Evolutionary conservation across 2,329 filamentous ascomycete genomes (phyloP).

Genomic region (Apiospora saccharicola): DNA sequence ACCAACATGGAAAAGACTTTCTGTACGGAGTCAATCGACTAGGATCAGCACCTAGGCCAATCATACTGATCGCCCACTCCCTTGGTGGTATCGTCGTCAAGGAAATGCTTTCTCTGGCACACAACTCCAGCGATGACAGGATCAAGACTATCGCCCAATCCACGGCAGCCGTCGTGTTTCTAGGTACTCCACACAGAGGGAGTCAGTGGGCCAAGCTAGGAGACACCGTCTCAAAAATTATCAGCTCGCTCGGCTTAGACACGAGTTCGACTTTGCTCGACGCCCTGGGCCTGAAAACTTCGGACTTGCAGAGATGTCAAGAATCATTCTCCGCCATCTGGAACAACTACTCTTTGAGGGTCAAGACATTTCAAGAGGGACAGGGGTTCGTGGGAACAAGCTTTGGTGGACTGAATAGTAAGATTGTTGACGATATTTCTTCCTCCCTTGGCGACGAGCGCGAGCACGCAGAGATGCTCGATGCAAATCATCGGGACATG

Average conservation of each 20-base stretch:
- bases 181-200: constrained; percentile 32
- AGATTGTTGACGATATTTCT: too few species aligned
- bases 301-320: constrained; percentile 32
- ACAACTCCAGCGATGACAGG: neutral
- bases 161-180: constrained; percentile 29
- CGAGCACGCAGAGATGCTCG: too few species aligned
- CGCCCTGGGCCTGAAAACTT: constrained; percentile 8
- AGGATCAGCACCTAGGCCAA: neutral
- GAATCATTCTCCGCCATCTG: too few species aligned
- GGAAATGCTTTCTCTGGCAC: constrained; percentile 1
- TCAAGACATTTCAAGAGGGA: too few species aligned
- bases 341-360: too few species aligned
- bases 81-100: neutral
- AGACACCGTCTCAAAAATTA: constrained; percentile 10
- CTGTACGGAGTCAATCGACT: neutral
- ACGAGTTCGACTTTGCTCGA: neutral
- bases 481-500: too few species aligned
- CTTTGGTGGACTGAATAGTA: too few species aligned
- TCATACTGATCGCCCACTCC: neutral
- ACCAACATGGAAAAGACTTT: constrained; percentile 19
- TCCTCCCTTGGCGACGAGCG: too few species aligned
- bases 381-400: too few species aligned
- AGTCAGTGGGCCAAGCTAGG: constrained; percentile 29
- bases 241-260: constrained; percentile 27
- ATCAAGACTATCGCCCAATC: constrained; percentile 25